phyloP scores from a whole-genome alignment of 495 filamentous ascomycete genomes.

The Achaetomiella virescens region DNA sequence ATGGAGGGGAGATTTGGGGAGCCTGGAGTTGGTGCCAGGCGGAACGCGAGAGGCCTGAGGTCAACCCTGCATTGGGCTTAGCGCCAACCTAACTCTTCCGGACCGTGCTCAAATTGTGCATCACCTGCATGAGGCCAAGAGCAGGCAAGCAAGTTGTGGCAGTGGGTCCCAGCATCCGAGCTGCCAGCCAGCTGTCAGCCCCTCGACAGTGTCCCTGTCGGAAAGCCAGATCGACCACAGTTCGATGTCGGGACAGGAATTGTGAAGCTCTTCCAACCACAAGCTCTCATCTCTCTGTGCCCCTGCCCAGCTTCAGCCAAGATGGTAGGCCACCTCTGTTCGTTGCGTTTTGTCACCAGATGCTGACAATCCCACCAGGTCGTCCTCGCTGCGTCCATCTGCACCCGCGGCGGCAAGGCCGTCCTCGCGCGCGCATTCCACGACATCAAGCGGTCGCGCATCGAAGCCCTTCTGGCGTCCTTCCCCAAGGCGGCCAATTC shows the following conservation, averaged over 20 bases:
- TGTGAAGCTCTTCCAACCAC: conserved; percentile 17
- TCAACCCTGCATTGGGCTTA: neutral
- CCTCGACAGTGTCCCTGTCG: conserved; percentile 14
- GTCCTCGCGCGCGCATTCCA: conserved; percentile 95
- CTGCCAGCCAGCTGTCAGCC: conserved; percentile 23
- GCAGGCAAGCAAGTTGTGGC: neutral
- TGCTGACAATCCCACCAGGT: conserved; percentile 46
- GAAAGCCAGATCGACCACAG: conserved; percentile 26
- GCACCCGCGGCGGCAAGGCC: conserved; percentile 94
- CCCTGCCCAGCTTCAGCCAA: conserved; percentile 8
- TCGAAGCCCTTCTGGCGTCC: conserved; percentile 91
- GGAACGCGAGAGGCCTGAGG: neutral
- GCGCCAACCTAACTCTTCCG: neutral
- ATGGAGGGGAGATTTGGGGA: neutral
- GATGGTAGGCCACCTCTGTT: conserved; percentile 18
- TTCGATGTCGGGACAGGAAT: conserved; percentile 14
- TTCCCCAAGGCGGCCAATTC: conserved; percentile 96
- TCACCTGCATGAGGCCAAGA: too few relatives aligned
- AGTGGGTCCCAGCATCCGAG: neutral
- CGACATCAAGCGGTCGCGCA: conserved; percentile 89
- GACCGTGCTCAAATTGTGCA: too few relatives aligned
- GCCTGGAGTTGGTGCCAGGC: neutral
- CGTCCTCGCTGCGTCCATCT: conserved; percentile 97
- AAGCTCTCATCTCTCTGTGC: neutral
- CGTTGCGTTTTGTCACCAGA: neutral